Percentiles rank a stretch among this genome's conserved stretches.
These are phyloP conservation scores for Curvularia lunata DNA, from an alignment of 2,329 filamentous ascomycete genomes.

Conservation along the genomic window DNA sequence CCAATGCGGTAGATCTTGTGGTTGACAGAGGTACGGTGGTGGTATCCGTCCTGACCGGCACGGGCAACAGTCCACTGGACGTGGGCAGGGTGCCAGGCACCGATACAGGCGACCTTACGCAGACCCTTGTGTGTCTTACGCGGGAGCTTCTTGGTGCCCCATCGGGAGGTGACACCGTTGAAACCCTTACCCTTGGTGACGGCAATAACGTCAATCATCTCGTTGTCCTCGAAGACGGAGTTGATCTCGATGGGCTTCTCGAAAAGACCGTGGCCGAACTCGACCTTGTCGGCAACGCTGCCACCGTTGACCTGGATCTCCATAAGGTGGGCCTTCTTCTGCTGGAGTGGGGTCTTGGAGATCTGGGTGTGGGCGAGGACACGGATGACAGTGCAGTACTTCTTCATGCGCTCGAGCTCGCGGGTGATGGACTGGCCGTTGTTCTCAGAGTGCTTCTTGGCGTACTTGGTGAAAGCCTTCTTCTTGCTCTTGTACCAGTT, in stretches of 20 bases:
- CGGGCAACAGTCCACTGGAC: conserved; percentile 99
- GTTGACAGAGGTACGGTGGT: conserved; percentile 99
- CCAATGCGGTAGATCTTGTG: conserved; percentile 99
- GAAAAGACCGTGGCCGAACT: conserved; percentile 93
- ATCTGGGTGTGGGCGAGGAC: conserved; percentile 99
- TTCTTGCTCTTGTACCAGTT: conserved; percentile 99
- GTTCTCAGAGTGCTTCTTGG: conserved; percentile 99
- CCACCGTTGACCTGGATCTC: conserved; percentile 99
- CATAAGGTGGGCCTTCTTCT: conserved; percentile 99
- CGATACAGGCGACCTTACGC: conserved; percentile 99
- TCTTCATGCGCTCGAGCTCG: conserved; percentile 99
- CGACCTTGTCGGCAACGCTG: conserved; percentile 93
- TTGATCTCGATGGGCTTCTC: conserved; percentile 97
- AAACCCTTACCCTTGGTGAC: conserved; percentile 99
- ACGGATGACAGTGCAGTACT: conserved; percentile 99
- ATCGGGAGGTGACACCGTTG: conserved; percentile 95
- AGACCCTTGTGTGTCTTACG: conserved; percentile 99
- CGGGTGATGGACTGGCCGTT: conserved; percentile 88
- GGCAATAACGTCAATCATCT: conserved; percentile 99
- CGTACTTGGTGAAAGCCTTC: conserved; percentile 99
- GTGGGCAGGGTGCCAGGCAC: conserved; percentile 99
- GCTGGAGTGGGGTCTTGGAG: conserved; percentile 98
- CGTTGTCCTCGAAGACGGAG: conserved; percentile 97
- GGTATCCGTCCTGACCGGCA: conserved; percentile 99
- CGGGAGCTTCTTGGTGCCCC: conserved; percentile 99